phyloP scores from a whole-genome alignment of 2,329 filamentous ascomycete genomes.

The Nothopassalora personata region DNA sequence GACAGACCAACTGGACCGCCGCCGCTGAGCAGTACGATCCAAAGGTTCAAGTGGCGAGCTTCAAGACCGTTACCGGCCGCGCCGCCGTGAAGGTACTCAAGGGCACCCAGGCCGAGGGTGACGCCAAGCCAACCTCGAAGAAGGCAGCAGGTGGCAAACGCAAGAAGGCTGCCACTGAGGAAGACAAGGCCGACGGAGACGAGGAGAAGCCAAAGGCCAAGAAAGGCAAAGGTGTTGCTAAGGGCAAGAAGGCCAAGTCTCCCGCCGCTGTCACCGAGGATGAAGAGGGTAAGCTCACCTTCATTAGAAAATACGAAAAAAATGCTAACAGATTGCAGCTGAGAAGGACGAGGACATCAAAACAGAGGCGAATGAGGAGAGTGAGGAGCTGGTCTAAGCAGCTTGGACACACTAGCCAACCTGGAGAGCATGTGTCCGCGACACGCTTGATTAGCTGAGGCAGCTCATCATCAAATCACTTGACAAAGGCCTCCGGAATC shows the following conservation, averaged over 20 bases:
- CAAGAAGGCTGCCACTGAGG: constrained; percentile 7
- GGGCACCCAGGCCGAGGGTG: not conserved
- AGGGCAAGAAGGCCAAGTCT: constrained; percentile 3
- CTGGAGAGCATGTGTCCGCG: not conserved
- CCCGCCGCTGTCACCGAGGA: not conserved
- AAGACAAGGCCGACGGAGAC: constrained; percentile 3
- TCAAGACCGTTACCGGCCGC: constrained; percentile 16
- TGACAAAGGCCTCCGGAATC: not conserved
- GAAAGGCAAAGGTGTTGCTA: constrained; percentile 4
- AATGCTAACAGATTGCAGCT: not conserved
- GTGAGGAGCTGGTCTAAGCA: not conserved
- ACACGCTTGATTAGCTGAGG: not conserved
- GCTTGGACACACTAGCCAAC: not conserved
- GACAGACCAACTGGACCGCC: constrained; percentile 16
- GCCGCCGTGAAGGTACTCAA: constrained; percentile 6
- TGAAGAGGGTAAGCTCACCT: not conserved
- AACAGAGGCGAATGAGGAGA: not conserved
- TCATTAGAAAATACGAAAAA: not conserved
- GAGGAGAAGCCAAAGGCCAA: constrained; percentile 5
- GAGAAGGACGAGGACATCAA: not conserved
- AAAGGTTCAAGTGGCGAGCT: constrained; percentile 17
- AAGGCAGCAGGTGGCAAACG: constrained; percentile 8
- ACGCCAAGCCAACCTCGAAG: constrained; percentile 1
- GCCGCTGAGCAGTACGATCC: constrained; percentile 12
- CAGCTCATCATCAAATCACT: not conserved